phyloP scores from a whole-genome alignment of 1,284 basidiomycete genomes.

The Ganoderma multipileum region DNA sequence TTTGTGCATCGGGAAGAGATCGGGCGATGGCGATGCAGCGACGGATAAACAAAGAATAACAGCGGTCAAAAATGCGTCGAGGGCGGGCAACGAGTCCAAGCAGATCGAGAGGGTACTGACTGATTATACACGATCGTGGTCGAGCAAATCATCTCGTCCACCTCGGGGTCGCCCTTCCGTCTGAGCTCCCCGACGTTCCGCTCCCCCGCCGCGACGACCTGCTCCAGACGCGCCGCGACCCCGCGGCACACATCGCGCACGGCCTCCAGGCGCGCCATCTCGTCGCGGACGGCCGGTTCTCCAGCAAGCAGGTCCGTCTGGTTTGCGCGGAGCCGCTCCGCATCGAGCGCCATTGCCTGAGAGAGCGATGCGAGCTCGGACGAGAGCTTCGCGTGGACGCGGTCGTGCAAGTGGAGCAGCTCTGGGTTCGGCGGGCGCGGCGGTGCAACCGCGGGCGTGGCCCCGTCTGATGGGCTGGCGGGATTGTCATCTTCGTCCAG shows the following conservation, averaged over 20 bases:
- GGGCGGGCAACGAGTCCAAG: background rate
- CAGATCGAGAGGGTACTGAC: constrained; percentile 56
- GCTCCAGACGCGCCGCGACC: constrained; percentile 73
- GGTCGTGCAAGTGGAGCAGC: constrained; percentile 83
- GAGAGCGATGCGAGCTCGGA: constrained; percentile 73
- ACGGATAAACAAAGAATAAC: background rate
- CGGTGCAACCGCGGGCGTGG: constrained; percentile 53
- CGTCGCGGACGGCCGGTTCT: constrained; percentile 92
- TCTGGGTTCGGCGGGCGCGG: constrained; percentile 91
- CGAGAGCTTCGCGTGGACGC: constrained; percentile 79
- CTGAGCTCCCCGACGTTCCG: constrained; percentile 73
- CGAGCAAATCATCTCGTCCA: constrained; percentile 94
- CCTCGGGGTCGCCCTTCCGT: constrained; percentile 79
- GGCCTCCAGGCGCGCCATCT: constrained; percentile 93
- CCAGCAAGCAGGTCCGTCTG: constrained; percentile 88
- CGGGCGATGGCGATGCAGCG: background rate
- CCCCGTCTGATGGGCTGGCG: constrained; percentile 25
- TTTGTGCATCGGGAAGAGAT: background rate
- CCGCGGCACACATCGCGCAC: constrained; percentile 91
- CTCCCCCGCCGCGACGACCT: constrained; percentile 70
- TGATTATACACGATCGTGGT: constrained; percentile 97
- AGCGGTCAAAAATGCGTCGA: background rate
- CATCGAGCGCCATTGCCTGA: constrained; percentile 71
- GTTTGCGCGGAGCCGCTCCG: constrained; percentile 80
- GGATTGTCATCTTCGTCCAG: constrained; percentile 43